Base-by-base conservation (phyloP, 495 filamentous ascomycete genomes). In the Aspergillus nanangensis region DNA sequence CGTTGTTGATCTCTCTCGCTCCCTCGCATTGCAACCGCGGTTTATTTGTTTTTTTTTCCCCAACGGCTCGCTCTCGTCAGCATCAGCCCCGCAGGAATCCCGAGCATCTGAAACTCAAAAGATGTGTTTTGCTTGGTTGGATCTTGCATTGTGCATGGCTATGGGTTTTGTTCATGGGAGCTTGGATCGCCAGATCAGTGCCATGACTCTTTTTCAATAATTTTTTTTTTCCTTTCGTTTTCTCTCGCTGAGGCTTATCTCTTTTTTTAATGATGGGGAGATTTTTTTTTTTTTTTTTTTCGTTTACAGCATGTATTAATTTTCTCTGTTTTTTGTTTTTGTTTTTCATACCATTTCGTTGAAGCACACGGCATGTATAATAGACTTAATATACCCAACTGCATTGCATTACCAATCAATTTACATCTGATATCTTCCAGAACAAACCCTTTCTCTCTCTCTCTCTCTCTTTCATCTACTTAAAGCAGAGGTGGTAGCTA, bases 361-460 rank as follows among this genome's bases (percentile, higher is more conserved):
- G 56, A 63, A 64, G 60, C 60, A 56, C 25, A 52, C 60, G 57
- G 61, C 60, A 59, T 71, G 65, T 71, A 69, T 55, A 61, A 71
- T 71, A 71, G 67, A 71, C 59, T 63, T 67, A 69, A 66, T 69
- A 71, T 71, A 71, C 67, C 67, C 63, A 57, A 55, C 65, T 53
- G 50, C 52, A 48, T 57, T 60, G 42, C 56, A 19, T 45, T 50
- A 32, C 21, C 19, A 24, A 39, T 21, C 37, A 7, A 38, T 24
- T 39, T 39, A 5, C 25, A 29, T 29, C 25, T 11, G 11, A 29
- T 29, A n/a, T n/a, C n/a, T n/a, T n/a, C n/a, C n/a, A n/a, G n/a
- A n/a, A n/a, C n/a, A n/a, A n/a, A n/a, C n/a, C n/a, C n/a, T n/a
- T n/a, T n/a, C n/a, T n/a, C n/a, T n/a, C n/a, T n/a, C n/a, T n/a